Conservation (phyloP, 352 stramenopile species). For the Hyaloperonospora arabidopsidis region DNA sequence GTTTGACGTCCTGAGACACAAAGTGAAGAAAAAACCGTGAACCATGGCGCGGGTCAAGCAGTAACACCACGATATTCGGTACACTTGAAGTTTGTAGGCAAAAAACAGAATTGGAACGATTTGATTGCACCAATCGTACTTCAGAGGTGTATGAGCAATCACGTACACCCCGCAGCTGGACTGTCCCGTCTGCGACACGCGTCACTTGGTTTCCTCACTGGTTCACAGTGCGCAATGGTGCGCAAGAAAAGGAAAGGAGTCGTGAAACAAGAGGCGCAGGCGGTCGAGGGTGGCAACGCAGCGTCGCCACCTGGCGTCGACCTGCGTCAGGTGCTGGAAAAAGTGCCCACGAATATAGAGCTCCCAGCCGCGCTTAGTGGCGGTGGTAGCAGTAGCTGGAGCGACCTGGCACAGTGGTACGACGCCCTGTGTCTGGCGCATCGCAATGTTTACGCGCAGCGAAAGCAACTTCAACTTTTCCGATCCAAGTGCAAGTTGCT, state of each 20-base stretch:
- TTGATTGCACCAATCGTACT: not conserved
- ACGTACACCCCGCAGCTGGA: not conserved
- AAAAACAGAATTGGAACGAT: not conserved
- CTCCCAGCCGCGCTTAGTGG: constrained; percentile 31
- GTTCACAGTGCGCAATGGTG: constrained; percentile 37
- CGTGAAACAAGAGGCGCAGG: constrained; percentile 42
- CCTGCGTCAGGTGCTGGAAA: constrained; percentile 22
- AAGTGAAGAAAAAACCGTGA: no score
- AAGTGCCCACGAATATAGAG: constrained; percentile 27
- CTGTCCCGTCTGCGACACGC: no score
- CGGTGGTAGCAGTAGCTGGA: no score
- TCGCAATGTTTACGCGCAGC: constrained; percentile 51
- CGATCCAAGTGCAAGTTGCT: constrained; percentile 46
- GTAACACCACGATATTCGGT: no score
- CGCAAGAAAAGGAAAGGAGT: constrained; percentile 75
- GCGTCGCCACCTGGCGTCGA: constrained; percentile 29
- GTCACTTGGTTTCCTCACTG: no score
- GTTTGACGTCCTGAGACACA: no score
- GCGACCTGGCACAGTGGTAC: constrained; percentile 42
- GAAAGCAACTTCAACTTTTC: constrained; percentile 70
- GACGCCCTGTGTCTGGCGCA: constrained; percentile 23
- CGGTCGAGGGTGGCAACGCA: constrained; percentile 6
- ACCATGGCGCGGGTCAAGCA: no score
- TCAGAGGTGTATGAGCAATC: no score
- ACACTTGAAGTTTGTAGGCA: not conserved